These are phyloP conservation scores for Apiospora koreana DNA, from an alignment of 2,329 filamentous ascomycete species.

Conservation along the genomic window DNA sequence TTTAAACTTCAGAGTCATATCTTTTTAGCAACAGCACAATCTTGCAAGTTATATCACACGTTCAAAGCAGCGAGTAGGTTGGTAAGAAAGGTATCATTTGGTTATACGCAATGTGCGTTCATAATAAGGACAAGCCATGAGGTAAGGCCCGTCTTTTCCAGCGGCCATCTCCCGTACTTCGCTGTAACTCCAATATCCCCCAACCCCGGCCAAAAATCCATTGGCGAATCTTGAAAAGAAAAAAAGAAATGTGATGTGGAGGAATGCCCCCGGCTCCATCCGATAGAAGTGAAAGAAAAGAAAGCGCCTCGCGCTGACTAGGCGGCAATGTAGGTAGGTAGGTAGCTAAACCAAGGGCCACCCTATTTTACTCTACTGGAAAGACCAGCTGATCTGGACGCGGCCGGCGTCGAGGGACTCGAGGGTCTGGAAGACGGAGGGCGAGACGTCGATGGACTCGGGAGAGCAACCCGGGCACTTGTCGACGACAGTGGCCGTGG, in stretches of 20 bases:
- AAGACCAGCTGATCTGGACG: conserved; percentile 6
- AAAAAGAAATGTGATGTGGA: not conserved
- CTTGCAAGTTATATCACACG: too few relatives aligned
- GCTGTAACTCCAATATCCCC: not conserved
- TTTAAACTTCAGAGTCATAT: too few relatives aligned
- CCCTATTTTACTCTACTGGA: not conserved
- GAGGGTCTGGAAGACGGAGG: not conserved
- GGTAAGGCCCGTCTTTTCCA: not conserved
- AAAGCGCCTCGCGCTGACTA: not conserved
- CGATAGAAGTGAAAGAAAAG: not conserved
- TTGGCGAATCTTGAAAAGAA: not conserved
- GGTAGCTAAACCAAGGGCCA: too few relatives aligned
- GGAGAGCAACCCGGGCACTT: conserved; percentile 6
- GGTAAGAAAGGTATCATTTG: not conserved
- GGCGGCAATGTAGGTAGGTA: too few relatives aligned
- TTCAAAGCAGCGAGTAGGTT: too few relatives aligned
- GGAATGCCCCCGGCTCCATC: not conserved
- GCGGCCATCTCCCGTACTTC: not conserved
- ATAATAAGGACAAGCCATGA: not conserved
- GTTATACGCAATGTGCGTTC: not conserved
- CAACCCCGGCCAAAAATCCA: not conserved
- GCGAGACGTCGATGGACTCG: conserved; percentile 9
- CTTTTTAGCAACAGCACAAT: too few relatives aligned
- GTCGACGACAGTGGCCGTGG: conserved; percentile 7
- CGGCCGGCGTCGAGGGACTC: conserved; percentile 1